Conservation (phyloP, 2,329 filamentous ascomycete species). For the Ilyonectria destructans region DNA sequence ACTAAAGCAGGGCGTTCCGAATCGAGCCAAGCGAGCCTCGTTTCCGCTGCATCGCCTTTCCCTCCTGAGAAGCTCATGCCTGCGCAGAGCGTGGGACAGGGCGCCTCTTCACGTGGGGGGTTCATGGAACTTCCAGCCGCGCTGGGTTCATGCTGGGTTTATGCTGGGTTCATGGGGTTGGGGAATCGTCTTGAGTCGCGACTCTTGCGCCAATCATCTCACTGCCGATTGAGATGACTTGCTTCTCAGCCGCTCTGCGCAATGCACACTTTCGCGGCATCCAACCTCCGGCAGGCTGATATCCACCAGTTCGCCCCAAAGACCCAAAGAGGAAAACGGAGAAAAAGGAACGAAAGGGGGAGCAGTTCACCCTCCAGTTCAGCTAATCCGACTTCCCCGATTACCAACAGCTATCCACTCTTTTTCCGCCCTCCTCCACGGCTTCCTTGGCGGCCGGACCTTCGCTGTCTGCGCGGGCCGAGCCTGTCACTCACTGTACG, state of each 20-base stretch:
- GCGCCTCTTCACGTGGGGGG: conserved; percentile 4
- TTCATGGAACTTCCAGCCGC: no score
- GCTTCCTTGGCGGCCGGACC: not conserved
- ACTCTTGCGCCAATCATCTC: conserved; percentile 4
- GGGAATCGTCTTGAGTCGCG: not conserved
- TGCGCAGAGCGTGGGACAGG: not conserved
- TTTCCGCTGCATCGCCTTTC: not conserved
- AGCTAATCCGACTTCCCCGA: conserved; percentile 36
- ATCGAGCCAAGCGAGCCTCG: conserved; percentile 12
- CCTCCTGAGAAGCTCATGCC: conserved; percentile 20
- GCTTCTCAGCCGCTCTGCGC: not conserved
- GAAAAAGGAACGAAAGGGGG: not conserved
- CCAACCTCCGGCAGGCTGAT: not conserved
- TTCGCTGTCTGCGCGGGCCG: conserved; percentile 2
- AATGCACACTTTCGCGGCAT: not conserved
- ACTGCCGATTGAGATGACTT: not conserved
- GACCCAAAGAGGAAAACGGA: conserved; percentile 1
- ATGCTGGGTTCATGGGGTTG: not conserved
- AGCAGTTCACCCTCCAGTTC: not conserved
- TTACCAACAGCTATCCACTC: conserved; percentile 47
- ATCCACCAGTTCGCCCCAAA: conserved; percentile 14
- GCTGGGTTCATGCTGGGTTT: no score
- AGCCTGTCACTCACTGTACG: not conserved
- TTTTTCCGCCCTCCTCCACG: conserved; percentile 19
- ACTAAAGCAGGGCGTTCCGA: conserved; percentile 26